These are phyloP conservation scores for Boletus subluridellus DNA, from an alignment of 1,284 basidiomycete genomes.

Conservation along the genomic window DNA sequence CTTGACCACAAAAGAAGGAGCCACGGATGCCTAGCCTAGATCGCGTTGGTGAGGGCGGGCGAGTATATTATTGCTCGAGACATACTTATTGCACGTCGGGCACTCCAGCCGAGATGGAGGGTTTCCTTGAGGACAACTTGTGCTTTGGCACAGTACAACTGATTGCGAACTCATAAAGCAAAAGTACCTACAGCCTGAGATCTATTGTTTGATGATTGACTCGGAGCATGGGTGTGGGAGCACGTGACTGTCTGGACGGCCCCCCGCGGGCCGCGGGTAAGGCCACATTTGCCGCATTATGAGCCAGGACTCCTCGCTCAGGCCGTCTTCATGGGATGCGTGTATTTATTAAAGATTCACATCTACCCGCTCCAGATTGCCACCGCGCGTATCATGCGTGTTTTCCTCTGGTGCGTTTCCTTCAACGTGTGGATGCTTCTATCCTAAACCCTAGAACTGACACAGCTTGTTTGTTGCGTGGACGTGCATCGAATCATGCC, in stretches of 20 bases:
- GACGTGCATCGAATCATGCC: background rate
- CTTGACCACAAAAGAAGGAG: conserved; percentile 81
- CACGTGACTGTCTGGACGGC: conserved; percentile 18
- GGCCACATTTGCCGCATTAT: background rate
- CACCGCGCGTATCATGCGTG: conserved; percentile 26
- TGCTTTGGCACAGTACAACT: conserved; percentile 61
- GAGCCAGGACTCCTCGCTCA: background rate
- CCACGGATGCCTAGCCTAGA: conserved; percentile 72
- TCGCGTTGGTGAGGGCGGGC: conserved; percentile 5
- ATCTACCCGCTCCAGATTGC: background rate
- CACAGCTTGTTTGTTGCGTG: conserved; percentile 1
- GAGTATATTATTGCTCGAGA: conserved; percentile 12
- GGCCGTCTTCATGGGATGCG: background rate
- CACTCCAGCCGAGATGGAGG: conserved; percentile 76
- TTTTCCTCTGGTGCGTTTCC: conserved; percentile 7
- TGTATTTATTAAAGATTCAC: background rate
- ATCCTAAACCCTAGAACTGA: conserved; percentile 12
- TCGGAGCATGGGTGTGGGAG: background rate
- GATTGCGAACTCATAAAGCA: conserved; percentile 30
- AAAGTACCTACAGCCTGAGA: background rate
- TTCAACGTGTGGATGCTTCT: conserved; percentile 18
- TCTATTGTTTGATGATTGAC: background rate
- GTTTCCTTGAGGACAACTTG: conserved; percentile 66
- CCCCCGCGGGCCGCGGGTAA: background rate
- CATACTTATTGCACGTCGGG: conserved; percentile 78